Evolutionary conservation across 225 moss, liverwort and hornwort species (phyloP), one percentile per base, ranked within the genome.

Genomic region (Polytrichum commune): DNA sequence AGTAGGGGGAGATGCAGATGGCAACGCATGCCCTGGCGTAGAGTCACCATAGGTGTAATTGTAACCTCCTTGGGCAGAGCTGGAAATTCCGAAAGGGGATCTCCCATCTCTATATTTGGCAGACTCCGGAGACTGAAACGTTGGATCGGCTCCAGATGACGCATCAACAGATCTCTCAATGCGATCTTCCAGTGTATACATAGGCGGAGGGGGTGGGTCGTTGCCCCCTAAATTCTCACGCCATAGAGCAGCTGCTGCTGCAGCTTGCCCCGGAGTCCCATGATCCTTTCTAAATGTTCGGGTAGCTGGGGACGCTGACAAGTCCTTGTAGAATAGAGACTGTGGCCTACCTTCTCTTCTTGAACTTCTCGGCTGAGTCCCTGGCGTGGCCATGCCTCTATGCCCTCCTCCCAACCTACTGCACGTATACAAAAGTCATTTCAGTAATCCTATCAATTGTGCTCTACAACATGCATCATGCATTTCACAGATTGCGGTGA

Each of bases 171-270:
- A 84, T 68, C 85, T 83, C 63, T 94, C 96, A 23, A 92, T 92
- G 28, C 89, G 90, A 80, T 97, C 96, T 75, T 97, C 94, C 62
- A 97, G 82, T 58, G 96, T 93, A 75, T 89, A 97, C 77, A 97
- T 92, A 13, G 94, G 97, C 70, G 97, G 97, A 66, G 94, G 97
- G 57, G 94, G 97, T 22, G 93, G 96, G 58, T 93, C 92, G 68
- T 74, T 75, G 71, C 92, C 93, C 25, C 89, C 93, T 35, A 85
- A 82, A 69, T 86, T 92, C 67, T 90, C 98, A 63, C 98, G 91
- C 92, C 92, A 95, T 28, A 90, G 66, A 4, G 91, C 88, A 55
- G 80, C 84, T 53, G 87, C 87, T 65, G 90, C 84, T 10, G 93
- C 87, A 24, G 93, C 87, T 73, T 85, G 88, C 68, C 88, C 92